Percentiles rank a stretch among this genome's conserved stretches.
These are phyloP conservation scores for Tothia fuscella DNA, from an alignment of 2,329 filamentous ascomycete genomes.

Conservation along the genomic window DNA sequence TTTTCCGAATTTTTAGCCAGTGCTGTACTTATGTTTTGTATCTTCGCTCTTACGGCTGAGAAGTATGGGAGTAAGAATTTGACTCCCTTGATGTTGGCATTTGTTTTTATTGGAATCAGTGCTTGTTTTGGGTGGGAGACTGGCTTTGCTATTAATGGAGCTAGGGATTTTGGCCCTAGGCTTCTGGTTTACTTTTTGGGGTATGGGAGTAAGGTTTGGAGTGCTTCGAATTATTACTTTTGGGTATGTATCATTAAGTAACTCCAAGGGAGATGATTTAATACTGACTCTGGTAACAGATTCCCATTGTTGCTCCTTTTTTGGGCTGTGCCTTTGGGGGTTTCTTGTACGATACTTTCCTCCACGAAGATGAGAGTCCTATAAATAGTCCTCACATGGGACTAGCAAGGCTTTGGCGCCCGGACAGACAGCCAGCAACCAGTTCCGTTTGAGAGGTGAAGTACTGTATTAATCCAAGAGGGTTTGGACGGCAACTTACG, in stretches of 20 bases:
- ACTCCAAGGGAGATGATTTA: neutral
- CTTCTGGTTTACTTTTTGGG: conserved; percentile 2
- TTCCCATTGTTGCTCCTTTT: conserved; percentile 8
- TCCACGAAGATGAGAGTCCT: conserved; percentile 7
- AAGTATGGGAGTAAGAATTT: conserved; percentile 4
- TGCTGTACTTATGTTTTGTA: conserved; percentile 9
- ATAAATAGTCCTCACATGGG: conserved; percentile 8
- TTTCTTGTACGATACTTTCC: conserved; percentile 14
- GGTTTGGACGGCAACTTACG: too few relatives aligned
- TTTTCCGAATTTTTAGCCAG: conserved; percentile 7
- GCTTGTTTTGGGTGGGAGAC: conserved; percentile 10
- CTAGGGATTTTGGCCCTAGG: conserved; percentile 9
- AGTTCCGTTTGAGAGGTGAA: too few relatives aligned
- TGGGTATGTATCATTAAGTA: conserved; percentile 3
- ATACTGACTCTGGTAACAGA: neutral
- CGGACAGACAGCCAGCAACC: neutral
- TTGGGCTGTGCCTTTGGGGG: conserved; percentile 8
- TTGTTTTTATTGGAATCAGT: conserved; percentile 8
- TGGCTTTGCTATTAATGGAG: conserved; percentile 8
- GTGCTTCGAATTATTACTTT: conserved; percentile 4
- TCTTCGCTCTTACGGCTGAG: conserved; percentile 2
- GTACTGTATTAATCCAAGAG: too few relatives aligned
- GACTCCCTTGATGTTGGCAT: neutral
- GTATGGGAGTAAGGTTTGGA: conserved; percentile 9
- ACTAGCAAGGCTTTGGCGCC: neutral